phyloP scores from a whole-genome alignment of 352 stramenopile species.

The Phytophthora cactorum region DNA sequence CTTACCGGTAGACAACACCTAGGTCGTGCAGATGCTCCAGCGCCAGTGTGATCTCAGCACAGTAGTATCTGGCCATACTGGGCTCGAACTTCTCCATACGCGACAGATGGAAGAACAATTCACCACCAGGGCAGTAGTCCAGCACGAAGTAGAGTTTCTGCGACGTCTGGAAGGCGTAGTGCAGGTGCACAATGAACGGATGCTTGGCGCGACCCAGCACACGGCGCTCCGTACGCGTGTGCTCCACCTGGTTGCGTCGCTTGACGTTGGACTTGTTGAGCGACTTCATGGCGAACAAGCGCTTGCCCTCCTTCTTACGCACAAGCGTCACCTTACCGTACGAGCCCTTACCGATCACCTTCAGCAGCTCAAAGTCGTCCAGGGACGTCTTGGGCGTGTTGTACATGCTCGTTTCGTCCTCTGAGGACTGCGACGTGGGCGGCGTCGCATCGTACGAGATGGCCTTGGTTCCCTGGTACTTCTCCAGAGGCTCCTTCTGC shows the following conservation, averaged over 20 bases:
- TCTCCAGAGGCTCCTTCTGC: slow-evolving; percentile 81
- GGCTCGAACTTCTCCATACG: slow-evolving; percentile 91
- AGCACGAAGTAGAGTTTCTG: slow-evolving; percentile 93
- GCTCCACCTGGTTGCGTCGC: slow-evolving; percentile 97
- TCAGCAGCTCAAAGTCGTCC: slow-evolving; percentile 93
- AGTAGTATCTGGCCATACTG: slow-evolving; percentile 90
- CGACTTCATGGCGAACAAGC: slow-evolving; percentile 88
- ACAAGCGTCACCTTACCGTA: slow-evolving; percentile 93
- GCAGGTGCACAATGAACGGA: slow-evolving; percentile 90
- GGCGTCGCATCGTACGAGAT: slow-evolving; percentile 52
- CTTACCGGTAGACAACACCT: slow-evolving; percentile 87
- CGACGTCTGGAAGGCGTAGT: slow-evolving; percentile 92
- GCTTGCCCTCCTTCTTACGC: slow-evolving; percentile 80
- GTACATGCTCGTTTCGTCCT: slow-evolving; percentile 65
- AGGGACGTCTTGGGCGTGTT: slow-evolving; percentile 90
- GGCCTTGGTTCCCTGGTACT: slow-evolving; percentile 46
- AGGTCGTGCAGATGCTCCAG: slow-evolving; percentile 90
- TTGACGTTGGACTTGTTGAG: slow-evolving; percentile 93
- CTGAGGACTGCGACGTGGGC: slow-evolving; percentile 35
- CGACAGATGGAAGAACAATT: slow-evolving; percentile 92
- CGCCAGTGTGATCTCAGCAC: slow-evolving; percentile 90
- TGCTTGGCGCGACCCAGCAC: slow-evolving; percentile 90
- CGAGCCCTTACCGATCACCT: slow-evolving; percentile 92
- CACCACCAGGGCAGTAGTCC: slow-evolving; percentile 91
- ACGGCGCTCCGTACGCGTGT: slow-evolving; percentile 97